These are phyloP conservation scores for Colletotrichum coccodes DNA, from an alignment of 2,329 filamentous ascomycete genomes.

Conservation along the genomic window DNA sequence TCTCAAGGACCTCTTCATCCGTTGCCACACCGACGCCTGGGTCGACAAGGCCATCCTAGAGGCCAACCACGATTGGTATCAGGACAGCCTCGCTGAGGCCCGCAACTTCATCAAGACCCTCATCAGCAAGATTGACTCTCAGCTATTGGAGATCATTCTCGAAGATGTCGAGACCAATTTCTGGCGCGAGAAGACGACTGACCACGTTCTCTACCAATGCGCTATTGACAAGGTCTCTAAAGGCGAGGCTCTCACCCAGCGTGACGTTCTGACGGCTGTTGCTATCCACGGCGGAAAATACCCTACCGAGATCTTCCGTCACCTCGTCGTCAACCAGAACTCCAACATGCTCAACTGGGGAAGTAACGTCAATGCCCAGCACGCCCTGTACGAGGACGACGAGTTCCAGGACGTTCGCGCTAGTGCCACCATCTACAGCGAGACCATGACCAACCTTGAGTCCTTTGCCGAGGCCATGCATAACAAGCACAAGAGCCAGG, in stretches of 20 bases:
- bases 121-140: constrained; percentile 4
- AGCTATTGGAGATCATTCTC: constrained; percentile 32
- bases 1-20: constrained; percentile 23
- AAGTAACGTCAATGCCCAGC: constrained; percentile 6
- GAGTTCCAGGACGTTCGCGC: constrained; percentile 2
- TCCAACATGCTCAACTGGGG: constrained; percentile 18
- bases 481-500: background rate
- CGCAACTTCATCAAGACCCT: constrained; percentile 9
- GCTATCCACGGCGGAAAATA: constrained; percentile 28
- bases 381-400: constrained; percentile 19
- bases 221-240: constrained; percentile 14
- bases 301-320: constrained; percentile 18
- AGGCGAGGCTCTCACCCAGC: constrained; percentile 7
- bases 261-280: constrained; percentile 28
- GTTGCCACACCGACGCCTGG: constrained; percentile 23
- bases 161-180: constrained; percentile 28
- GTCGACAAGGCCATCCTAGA: constrained; percentile 18
- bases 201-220: constrained; percentile 10
- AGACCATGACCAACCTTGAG: constrained; percentile 15
- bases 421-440: background rate
- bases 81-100: constrained; percentile 9
- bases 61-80: constrained; percentile 31
- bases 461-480: constrained; percentile 11
- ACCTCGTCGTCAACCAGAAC: constrained; percentile 27
- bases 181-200: constrained; percentile 12